These are phyloP conservation scores for Dictyostelium discoideum DNA, from an alignment of 78 protist genomes.

Conservation along the genomic window DNA sequence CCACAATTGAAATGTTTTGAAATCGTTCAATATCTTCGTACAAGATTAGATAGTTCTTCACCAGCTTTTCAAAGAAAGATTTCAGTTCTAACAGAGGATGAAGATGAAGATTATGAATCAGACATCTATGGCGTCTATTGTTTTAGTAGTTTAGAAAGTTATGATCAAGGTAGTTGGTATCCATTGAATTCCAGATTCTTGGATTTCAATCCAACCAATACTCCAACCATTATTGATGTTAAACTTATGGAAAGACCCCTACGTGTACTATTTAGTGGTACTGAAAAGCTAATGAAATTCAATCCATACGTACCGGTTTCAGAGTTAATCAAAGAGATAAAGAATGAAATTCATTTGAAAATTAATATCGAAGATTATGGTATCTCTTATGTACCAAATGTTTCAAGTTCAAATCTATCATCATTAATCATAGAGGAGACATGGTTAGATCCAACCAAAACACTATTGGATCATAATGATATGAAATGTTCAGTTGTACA, in stretches of 20 bases:
- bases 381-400: not conserved
- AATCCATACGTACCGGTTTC: slow-evolving; percentile 3
- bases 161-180: slow-evolving; percentile 17
- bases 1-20: slow-evolving; percentile 51
- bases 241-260: not conserved
- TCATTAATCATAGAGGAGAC: not conserved
- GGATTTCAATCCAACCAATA: slow-evolving; percentile 1
- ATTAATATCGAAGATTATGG: slow-evolving; percentile 38
- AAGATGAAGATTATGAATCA: slow-evolving; percentile 11
- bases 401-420: not conserved
- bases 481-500: slow-evolving; percentile 11
- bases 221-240: not conserved
- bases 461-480: not conserved
- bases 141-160: not conserved
- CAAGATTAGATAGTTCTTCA: not conserved
- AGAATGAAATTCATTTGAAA: slow-evolving; percentile 10
- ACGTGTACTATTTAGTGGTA: slow-evolving; percentile 7
- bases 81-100: not conserved
- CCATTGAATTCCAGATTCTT: slow-evolving; percentile 19
- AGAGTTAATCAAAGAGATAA: not conserved
- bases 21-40: slow-evolving; percentile 14
- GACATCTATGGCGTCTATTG: slow-evolving; percentile 27
- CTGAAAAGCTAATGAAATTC: slow-evolving; percentile 17
- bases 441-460: slow-evolving; percentile 28
- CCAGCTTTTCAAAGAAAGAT: not conserved